These are phyloP conservation scores for Phlegmacium glaucopus DNA, from an alignment of 768 basidiomycete species.

Conservation along the genomic window DNA sequence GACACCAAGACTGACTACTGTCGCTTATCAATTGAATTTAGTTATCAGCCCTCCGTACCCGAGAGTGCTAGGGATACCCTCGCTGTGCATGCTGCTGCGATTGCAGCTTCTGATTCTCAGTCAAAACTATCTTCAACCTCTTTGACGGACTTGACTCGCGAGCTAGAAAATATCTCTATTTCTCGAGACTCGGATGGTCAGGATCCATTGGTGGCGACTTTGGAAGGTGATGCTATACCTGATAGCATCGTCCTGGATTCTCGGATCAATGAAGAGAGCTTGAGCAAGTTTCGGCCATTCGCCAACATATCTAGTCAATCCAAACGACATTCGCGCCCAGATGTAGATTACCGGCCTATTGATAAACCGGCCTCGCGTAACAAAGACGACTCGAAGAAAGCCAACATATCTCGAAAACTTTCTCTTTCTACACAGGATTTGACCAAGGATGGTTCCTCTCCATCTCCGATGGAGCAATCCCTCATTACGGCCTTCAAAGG, in stretches of 20 bases:
- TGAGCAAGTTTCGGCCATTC: not conserved
- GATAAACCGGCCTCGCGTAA: not conserved
- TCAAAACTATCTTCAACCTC: not conserved
- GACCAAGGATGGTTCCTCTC: not conserved
- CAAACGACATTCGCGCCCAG: not conserved
- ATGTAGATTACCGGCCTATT: not conserved
- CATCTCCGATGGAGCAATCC: not conserved
- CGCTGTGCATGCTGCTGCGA: slow-evolving; percentile 6
- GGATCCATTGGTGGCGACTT: not conserved
- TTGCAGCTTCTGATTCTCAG: not conserved
- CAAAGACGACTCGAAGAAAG: not conserved
- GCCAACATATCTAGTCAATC: not conserved
- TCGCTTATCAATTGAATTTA: not conserved
- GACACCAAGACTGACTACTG: not conserved
- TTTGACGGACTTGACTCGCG: not conserved
- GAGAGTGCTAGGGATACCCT: slow-evolving; percentile 5
- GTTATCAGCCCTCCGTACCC: slow-evolving; percentile 6
- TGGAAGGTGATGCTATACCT: too few relatives aligned
- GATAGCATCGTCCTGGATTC: not conserved
- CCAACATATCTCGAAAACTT: too few relatives aligned
- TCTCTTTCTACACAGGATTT: not conserved
- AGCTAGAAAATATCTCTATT: not conserved
- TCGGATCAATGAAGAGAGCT: not conserved
- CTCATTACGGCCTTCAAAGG: not conserved
- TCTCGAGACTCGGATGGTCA: not conserved